Base-by-base conservation (phyloP, 306 rosid genomes). In the Acacia confusa region DNA sequence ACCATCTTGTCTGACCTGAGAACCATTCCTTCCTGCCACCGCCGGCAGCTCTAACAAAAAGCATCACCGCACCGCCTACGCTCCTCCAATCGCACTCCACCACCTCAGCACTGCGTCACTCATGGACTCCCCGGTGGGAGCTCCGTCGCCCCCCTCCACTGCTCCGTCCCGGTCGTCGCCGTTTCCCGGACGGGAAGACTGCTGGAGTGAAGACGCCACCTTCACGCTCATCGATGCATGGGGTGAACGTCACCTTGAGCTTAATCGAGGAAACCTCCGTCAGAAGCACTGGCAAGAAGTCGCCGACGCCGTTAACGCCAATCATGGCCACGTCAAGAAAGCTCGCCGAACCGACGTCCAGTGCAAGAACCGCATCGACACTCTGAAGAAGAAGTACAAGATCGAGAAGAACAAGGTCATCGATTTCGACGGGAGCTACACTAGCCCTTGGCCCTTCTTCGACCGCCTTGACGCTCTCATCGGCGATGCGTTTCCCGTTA, bases 341-440 rank as follows among this genome's bases (percentile, higher is more conserved):
- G 44, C 88, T 2, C 76, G 71, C 67, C 92, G 95, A 34, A 88
- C 90, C 70, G 89, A 86, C 65, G 72, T 89, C 76, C 97, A 93
- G 86, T 93, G 96, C 76, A 89, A 89, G 76, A 89, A 89, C 82
- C 94, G 95, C 57, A 86, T 93, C 82, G 94, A 89, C 79, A 87
- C 96, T 55, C 91, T 93, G 0, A 93, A 89, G 81, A 93, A 88
- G 85, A 93, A 84, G 94, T 93, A 84, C 80, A 87, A 90, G 89
- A 77, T 89, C 88, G 95, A 93, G 84, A 91, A 86, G 74, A 88
- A 86, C 74, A 91, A 85, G 89, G 86, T 84, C 85, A 76, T 76
- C 36, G 90, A 89, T 9, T 86, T 90, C 57, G 83, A 65, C 75
- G 87, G 86, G 2, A 22, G 45, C 8, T 85, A 80, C 81, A 67